Evolutionary conservation across 2,329 filamentous ascomycete genomes (phyloP), one percentile per base, ranked within the genome.

Genomic region (Phialemoniopsis sp.): DNA sequence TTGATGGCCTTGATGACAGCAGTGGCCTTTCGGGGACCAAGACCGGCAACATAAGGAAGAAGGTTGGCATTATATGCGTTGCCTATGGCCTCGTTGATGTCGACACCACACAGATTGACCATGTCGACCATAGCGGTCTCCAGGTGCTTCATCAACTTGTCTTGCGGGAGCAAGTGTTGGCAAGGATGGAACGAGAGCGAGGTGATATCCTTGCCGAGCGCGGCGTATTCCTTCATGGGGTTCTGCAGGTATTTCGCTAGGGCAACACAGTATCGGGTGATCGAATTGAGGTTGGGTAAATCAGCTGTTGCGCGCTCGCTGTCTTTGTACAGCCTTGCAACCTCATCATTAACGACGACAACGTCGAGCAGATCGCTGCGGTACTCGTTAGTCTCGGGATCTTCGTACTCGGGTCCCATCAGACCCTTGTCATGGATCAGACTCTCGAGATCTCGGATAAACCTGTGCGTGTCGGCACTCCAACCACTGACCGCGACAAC

Each of bases 111-210:
- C 32, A 98, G 80, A 59, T 98, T 98, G 51, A 98, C 93, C 76
- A 95, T 95, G 58, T 98, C 93, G 10, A 98, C 91, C 80, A 98
- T 87, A 33, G 91, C 89, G n/a, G 87, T 94, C 55, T 98, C 93
- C 13, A 98, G 75, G 44, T 89, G 81, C 58, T 87, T 89, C 46
- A 84, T 69, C 30, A 98, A 73, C 66, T 95, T 90, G 29, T 97
- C 91, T 44, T 89, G 80, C 0, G 90, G 85, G 13, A 98, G 74
- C 21, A 96, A 77, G 45, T 90, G 85, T 59, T 98, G 93, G 52
- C 89, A 90, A 4, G 87, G 80, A 51, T 96, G 89, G 63, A 96
- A 96, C 15, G 82, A 78, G 44, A 98, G 76, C 2, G 91, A 95
- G 12, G 84, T 71, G 44, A 97, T 81, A 55, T 97, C 90, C 52